Percentiles rank a stretch among this genome's conserved stretches.
Evolutionary conservation across 1,284 basidiomycete species (phyloP).

Genomic region (Pisolithus thermaeus): DNA sequence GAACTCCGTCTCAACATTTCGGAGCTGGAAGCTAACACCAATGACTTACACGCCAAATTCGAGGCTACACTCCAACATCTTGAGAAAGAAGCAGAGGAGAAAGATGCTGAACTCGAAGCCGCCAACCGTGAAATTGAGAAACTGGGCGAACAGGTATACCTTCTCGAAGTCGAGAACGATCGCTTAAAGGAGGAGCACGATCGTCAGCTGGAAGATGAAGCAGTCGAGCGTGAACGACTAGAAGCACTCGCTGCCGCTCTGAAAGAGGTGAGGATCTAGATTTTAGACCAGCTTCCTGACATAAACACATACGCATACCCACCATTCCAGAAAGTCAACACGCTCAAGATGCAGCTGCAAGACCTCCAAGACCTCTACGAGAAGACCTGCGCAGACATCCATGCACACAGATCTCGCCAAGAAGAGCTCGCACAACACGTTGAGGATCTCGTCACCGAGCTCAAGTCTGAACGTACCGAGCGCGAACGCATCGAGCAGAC

Average conservation of each 20-base stretch:
- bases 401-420: slow-evolving; percentile 56
- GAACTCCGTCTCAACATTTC: slow-evolving; percentile 67
- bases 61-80: slow-evolving; percentile 68
- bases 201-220: slow-evolving; percentile 57
- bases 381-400: slow-evolving; percentile 50
- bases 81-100: slow-evolving; percentile 64
- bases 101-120: slow-evolving; percentile 61
- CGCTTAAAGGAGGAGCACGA: slow-evolving; percentile 45
- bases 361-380: slow-evolving; percentile 60
- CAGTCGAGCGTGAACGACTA: slow-evolving; percentile 63
- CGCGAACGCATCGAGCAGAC: slow-evolving; percentile 55
- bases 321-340: slow-evolving; percentile 54
- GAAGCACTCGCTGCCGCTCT: slow-evolving; percentile 68
- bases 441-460: slow-evolving; percentile 66
- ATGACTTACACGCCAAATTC: slow-evolving; percentile 67
- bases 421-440: slow-evolving; percentile 73
- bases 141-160: slow-evolving; percentile 59
- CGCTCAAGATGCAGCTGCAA: slow-evolving; percentile 56
- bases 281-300: neutral
- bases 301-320: slow-evolving; percentile 1
- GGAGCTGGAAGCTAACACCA: slow-evolving; percentile 65
- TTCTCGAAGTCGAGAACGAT: slow-evolving; percentile 54
- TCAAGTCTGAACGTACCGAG: slow-evolving; percentile 50
- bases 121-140: slow-evolving; percentile 72
- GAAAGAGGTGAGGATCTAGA: slow-evolving; percentile 58